Base-by-base conservation (phyloP, 2,329 filamentous ascomycete genomes). In the Metarhizium guizhouense region DNA sequence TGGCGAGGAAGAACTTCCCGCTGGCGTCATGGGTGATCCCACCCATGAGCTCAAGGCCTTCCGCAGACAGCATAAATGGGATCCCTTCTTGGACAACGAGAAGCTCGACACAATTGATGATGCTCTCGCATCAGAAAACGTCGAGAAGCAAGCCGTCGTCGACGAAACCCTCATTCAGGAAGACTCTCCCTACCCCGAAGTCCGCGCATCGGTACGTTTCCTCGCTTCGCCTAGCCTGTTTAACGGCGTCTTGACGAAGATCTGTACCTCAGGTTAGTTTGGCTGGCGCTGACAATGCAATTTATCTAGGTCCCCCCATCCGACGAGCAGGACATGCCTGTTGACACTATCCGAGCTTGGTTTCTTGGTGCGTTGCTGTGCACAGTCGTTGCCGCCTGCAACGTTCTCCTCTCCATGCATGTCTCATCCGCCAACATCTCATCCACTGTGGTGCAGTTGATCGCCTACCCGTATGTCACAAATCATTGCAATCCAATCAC, bases 331-430 rank as follows among this genome's bases (percentile, higher is more conserved):
- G 77, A 80, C n/a, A 64, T 78, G 7, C 74, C 77, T 14, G 70
- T 74, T 53, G 80, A 78, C 64, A 84, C 82, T 2, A 74, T 84
- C 56, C 80, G 82, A 20, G 79, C 80, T 29, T 84, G 82, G 81
- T 61, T 67, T 4, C 77, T 85, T 54, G 82, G 81, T 36, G 59
- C 81, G 52, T 3, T 84, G 45, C 72, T 83, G 54, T 78, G 80
- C 57, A 84, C 81, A 0, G 65, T 81, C 51, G 78, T 80, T 34
- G 79, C 79, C 0, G 77, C 71, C 1, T 67, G 80, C 62, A 83
- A 83, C 65, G 75, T 79, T 63, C 66, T 82, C 5, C 79, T 82
- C 34, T 65, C 67, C 6, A 58, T 74, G 30, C 76, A 76, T 47
- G 72, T 74, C 43, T 73, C 77, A 2, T 74, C 76, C 54, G 74